These are phyloP conservation scores for Lipomyces starkeyi DNA, from an alignment of 805 yeast genomes.

Conservation along the genomic window DNA sequence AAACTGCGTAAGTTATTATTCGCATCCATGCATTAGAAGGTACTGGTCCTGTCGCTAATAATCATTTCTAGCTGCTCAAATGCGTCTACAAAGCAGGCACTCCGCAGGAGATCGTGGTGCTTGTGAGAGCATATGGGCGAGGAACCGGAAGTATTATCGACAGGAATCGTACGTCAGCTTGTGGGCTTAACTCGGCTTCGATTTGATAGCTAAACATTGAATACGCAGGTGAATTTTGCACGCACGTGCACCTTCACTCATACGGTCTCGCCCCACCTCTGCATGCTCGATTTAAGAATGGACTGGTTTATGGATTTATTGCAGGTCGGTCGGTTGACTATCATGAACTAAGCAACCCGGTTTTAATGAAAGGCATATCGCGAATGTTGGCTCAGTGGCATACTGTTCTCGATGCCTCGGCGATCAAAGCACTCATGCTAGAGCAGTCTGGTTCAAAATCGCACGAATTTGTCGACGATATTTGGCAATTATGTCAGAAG, in stretches of 20 bases:
- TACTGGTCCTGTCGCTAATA: neutral
- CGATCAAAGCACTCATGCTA: slow-evolving; percentile 49
- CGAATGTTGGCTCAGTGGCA: slow-evolving; percentile 77
- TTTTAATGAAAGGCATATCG: slow-evolving; percentile 64
- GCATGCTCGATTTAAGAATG: slow-evolving; percentile 71
- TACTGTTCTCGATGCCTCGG: slow-evolving; percentile 52
- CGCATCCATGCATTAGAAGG: neutral
- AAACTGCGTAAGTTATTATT: slow-evolving; percentile 27
- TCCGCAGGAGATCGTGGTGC: slow-evolving; percentile 32
- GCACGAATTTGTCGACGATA: slow-evolving; percentile 49
- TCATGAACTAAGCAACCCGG: slow-evolving; percentile 56
- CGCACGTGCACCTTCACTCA: slow-evolving; percentile 66
- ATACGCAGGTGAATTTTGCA: slow-evolving; percentile 59
- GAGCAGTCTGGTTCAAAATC: slow-evolving; percentile 48
- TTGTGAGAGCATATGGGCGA: slow-evolving; percentile 74
- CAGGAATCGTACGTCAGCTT: slow-evolving; percentile 56
- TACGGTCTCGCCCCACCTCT: slow-evolving; percentile 70
- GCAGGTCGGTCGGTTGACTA: slow-evolving; percentile 67
- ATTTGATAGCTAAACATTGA: neutral
- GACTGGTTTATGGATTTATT: slow-evolving; percentile 71
- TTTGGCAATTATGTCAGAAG: slow-evolving; percentile 65
- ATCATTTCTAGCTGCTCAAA: slow-evolving; percentile 22
- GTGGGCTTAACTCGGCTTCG: neutral
- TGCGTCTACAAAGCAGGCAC: slow-evolving; percentile 22
- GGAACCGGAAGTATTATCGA: slow-evolving; percentile 76